A percentile compares a stretch with the other conserved stretches of the same genome.
Conservation (phyloP, 129 eudicot genomes). For the Glebionis coronaria region DNA sequence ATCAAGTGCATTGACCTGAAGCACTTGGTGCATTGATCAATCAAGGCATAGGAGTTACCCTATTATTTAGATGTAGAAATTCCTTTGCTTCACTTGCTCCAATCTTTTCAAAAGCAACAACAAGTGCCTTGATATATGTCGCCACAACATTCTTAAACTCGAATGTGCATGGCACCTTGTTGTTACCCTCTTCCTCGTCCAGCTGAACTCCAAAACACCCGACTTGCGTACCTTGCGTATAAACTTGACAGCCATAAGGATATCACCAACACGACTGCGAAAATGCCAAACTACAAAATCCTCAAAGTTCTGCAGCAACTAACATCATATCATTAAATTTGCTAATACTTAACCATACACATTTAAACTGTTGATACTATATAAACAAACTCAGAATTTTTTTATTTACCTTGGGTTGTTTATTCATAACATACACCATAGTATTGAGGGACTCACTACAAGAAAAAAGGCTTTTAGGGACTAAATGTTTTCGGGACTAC, state of each 20-base stretch:
- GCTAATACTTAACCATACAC: neutral
- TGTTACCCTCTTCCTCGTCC: neutral
- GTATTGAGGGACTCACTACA: conserved; percentile 51
- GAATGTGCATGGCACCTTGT: neutral
- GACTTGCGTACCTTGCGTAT: neutral
- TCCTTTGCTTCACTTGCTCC: too few species aligned
- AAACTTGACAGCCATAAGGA: neutral
- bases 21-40: too few species aligned
- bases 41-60: too few species aligned
- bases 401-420: conserved; percentile 57
- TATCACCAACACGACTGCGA: neutral
- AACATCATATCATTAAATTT: neutral
- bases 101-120: too few species aligned
- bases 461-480: too few species aligned
- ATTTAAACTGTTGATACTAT: neutral
- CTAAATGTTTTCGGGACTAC: too few species aligned
- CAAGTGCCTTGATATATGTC: too few species aligned
- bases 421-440: conserved; percentile 45
- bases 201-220: neutral
- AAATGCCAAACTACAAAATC: conserved; percentile 3
- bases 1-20: too few species aligned
- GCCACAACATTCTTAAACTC: neutral
- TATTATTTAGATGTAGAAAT: too few species aligned
- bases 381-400: neutral
- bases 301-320: neutral